A percentile compares a stretch with the other conserved stretches of the same genome.
Conservation (phyloP, 805 yeast genomes). For the Hanseniaspora guilliermondii region DNA sequence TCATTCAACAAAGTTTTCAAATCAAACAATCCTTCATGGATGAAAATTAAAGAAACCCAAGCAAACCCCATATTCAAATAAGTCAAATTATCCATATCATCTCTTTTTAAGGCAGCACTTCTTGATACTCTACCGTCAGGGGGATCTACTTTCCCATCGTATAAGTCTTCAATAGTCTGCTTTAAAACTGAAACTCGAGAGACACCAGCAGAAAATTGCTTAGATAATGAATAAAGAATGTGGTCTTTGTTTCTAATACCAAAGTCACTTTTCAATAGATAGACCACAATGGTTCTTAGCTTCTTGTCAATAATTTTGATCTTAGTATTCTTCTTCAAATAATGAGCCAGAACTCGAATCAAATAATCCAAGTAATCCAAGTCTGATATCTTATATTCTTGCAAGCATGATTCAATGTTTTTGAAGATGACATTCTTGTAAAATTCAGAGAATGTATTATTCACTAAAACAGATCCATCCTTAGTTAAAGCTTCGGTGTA, state of each 20-base stretch:
- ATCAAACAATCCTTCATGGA: neutral
- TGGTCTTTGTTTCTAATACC: neutral
- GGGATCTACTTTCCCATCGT: neutral
- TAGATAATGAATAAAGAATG: neutral
- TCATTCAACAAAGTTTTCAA: neutral
- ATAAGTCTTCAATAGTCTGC: neutral
- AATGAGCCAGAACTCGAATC: neutral
- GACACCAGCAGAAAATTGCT: neutral
- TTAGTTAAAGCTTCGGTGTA: neutral
- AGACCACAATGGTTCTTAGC: neutral
- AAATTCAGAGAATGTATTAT: neutral
- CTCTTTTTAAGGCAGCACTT: neutral
- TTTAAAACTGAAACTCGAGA: too few relatives aligned
- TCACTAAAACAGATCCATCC: constrained; percentile 1
- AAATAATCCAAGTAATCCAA: neutral
- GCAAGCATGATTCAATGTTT: neutral
- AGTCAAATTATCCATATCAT: neutral
- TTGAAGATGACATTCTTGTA: neutral
- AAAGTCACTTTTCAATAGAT: neutral
- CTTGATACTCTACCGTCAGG: neutral
- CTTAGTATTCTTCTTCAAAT: neutral
- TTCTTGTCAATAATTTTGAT: neutral
- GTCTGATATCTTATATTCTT: neutral
- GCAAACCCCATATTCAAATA: neutral
- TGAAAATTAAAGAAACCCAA: neutral